Percentiles rank a stretch among this genome's conserved stretches.
Evolutionary conservation across 257 asterid genomes (phyloP).

Genomic region (Vinca minor): DNA sequence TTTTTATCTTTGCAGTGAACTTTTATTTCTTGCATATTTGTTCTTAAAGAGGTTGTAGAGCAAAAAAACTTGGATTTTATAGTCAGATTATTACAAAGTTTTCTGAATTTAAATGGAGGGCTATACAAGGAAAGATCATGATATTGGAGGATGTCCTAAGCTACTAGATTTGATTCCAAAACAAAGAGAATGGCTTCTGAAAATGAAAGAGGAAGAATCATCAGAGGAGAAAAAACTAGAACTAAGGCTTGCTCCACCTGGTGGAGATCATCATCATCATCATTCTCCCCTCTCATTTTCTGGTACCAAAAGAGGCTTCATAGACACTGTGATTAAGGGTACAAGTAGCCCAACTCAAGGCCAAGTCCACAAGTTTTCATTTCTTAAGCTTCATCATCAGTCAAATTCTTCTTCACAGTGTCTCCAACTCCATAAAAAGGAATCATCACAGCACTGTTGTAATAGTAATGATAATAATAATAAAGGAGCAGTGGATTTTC

Average conservation of each 20-base stretch:
- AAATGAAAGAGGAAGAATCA: conserved; percentile 30
- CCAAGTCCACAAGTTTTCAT: conserved; percentile 18
- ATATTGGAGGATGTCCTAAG: conserved; percentile 40
- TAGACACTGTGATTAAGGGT: conserved; percentile 12
- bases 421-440: no score
- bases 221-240: conserved; percentile 71
- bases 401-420: no score
- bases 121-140: conserved; percentile 31
- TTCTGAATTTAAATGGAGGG: conserved; percentile 37
- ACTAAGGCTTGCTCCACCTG: conserved; percentile 85
- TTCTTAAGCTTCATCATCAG: conserved; percentile 40
- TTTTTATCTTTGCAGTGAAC: not conserved
- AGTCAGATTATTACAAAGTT: no score
- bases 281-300: conserved; percentile 20
- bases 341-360: not conserved
- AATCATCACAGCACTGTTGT: conserved; percentile 53
- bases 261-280: conserved; percentile 26
- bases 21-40: no score
- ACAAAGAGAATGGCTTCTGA: conserved; percentile 26
- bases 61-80: not conserved
- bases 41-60: no score
- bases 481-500: conserved; percentile 31
- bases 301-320: conserved; percentile 23
- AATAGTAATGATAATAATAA: no score
- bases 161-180: conserved; percentile 60